Conservation (phyloP, 352 stramenopile species). For the Phytophthora melonis region DNA sequence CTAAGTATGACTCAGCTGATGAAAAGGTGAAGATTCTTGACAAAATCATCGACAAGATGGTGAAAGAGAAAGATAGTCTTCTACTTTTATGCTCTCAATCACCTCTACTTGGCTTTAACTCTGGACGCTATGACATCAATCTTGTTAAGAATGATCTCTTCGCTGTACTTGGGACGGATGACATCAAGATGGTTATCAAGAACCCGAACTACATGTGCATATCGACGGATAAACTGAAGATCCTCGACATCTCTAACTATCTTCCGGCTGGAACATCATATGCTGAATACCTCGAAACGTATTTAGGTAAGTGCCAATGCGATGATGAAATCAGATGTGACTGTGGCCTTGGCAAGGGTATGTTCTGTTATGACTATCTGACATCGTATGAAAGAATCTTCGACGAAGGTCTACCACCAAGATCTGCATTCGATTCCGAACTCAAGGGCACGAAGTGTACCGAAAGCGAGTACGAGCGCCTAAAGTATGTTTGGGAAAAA, state of each 20-base stretch:
- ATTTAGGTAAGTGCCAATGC: constrained; percentile 41
- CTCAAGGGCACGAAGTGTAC: constrained; percentile 8
- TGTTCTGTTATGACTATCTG: constrained; percentile 37
- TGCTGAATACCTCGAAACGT: constrained; percentile 34
- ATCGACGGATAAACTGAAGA: constrained; percentile 27
- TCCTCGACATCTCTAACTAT: constrained; percentile 45
- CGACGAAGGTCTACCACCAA: constrained; percentile 11
- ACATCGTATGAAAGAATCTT: constrained; percentile 24
- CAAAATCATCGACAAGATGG: no score
- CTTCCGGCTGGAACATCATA: constrained; percentile 36
- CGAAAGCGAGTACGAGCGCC: constrained; percentile 36
- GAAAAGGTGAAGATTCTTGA: no score
- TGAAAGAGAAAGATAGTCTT: no score
- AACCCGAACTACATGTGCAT: constrained; percentile 26
- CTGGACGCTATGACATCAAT: constrained; percentile 7
- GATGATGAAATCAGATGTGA: constrained; percentile 36
- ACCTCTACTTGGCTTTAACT: background rate
- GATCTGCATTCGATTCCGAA: constrained; percentile 13
- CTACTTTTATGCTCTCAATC: background rate
- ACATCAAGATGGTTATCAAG: constrained; percentile 32
- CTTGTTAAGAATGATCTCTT: constrained; percentile 25
- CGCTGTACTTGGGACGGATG: constrained; percentile 8
- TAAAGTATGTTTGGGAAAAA: constrained; percentile 41
- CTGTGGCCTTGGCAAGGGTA: constrained; percentile 8
- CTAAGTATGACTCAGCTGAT: no score